Evolutionary conservation across 73 alveolate species (phyloP), one percentile per base, ranked within the genome.

Genomic region (Paramecium sonneborni): DNA sequence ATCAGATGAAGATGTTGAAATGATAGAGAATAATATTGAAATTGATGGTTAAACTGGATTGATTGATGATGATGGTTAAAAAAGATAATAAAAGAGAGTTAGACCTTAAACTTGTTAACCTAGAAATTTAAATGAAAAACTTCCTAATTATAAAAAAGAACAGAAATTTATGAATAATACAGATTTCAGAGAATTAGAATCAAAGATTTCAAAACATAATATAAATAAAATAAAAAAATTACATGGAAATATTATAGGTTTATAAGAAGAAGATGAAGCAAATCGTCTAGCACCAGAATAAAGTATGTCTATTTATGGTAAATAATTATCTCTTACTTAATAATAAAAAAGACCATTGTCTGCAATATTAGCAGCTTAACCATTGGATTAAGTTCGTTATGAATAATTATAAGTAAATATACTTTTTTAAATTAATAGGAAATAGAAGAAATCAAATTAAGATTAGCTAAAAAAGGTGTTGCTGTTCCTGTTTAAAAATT

Each of bases 241-340:
- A 41, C 90, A 79, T 79, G 90, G 90, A 41, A 24, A 46, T 15
- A 14, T 79, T 2, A 9, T 79, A 10, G 69, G 74, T 41, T 79
- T 79, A 79, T 39, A 39, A 34, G 44, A 41, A 15, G 90, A 79
- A 23, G 90, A 79, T 38, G 90, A 79, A 41, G 69, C 69, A 1
- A 43, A 39, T 43, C 44, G 55, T 30, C 74, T 79, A 15, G 4
- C 12, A 14, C 90, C 90, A 6, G 90, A 79, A 24, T 34, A 79
- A 23, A 79, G 90, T 43, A 79, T 79, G 90, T 43, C 76, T 8
- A 46, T 79, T 24, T 79, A 79, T 44, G 90, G 90, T 14, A 79
- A 79, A 46, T 10, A 38, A 6, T 9, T 12, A 39, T 5, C 44
- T n/a, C 34, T 74, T n/a, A 52, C 68, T 14, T 8, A 32, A 21